A percentile compares a stretch with the other conserved stretches of the same genome.
These are phyloP conservation scores for Leishmania guyanensis DNA, from an alignment of 208 protist genomes.

Conservation along the genomic window DNA sequence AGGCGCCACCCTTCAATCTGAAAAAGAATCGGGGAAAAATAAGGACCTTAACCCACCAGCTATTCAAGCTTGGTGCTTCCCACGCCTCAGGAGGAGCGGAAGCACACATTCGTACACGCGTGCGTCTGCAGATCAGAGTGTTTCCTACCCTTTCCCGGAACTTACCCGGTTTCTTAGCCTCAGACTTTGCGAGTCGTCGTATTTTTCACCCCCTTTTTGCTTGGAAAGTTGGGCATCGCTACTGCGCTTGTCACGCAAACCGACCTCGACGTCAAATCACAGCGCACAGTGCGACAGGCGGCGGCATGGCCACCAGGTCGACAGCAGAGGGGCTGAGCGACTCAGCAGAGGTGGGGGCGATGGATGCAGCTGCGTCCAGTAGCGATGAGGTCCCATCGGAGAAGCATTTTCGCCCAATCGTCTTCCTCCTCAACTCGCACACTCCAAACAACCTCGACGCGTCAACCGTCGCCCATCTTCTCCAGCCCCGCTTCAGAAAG, in stretches of 20 bases:
- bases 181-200: no score
- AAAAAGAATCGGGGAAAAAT: neutral
- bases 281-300: neutral
- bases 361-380: neutral
- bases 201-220: neutral
- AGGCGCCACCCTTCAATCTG: neutral
- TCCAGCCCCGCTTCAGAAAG: slow-evolving; percentile 23
- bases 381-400: neutral
- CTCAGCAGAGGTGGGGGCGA: neutral
- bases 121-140: neutral
- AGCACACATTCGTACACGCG: neutral
- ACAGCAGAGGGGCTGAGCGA: neutral
- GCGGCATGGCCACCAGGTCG: neutral
- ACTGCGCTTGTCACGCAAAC: neutral
- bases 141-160: neutral
- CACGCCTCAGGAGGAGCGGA: neutral
- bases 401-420: slow-evolving; percentile 17
- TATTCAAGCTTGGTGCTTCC: neutral
- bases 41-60: neutral
- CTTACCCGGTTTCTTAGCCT: neutral
- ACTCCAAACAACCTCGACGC: slow-evolving; percentile 28
- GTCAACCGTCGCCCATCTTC: slow-evolving; percentile 15
- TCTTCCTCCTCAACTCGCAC: slow-evolving; percentile 27
- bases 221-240: neutral
- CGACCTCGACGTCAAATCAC: neutral